Evolutionary conservation across 345 rosid genomes (phyloP).

Genomic region (Salix caprea): DNA sequence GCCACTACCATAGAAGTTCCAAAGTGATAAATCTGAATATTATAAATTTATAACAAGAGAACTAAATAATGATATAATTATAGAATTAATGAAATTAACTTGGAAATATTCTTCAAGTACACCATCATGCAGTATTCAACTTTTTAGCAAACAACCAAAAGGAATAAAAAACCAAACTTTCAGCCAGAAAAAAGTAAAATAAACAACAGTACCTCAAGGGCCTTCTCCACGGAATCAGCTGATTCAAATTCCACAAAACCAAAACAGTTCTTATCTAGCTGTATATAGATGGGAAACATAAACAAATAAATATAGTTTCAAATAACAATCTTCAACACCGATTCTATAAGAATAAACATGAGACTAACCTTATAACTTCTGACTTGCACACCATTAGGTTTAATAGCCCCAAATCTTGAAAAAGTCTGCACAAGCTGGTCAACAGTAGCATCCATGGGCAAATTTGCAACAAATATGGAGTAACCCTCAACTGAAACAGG

Average conservation of each 20-base stretch:
- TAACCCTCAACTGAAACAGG: slow-evolving; percentile 42
- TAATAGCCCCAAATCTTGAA: slow-evolving; percentile 49
- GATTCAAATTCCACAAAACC: slow-evolving; percentile 83
- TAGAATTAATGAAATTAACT: not conserved
- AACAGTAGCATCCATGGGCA: slow-evolving; percentile 53
- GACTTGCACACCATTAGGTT: slow-evolving; percentile 54
- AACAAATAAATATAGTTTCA: not conserved
- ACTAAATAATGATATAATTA: not conserved
- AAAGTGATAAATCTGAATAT: not conserved
- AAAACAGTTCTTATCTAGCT: slow-evolving; percentile 54
- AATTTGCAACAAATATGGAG: slow-evolving; percentile 60
- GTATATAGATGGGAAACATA: slow-evolving; percentile 5
- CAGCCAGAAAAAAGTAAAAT: no score
- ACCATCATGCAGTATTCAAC: not conserved
- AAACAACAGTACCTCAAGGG: slow-evolving; percentile 46
- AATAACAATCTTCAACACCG: not conserved
- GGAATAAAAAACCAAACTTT: not conserved
- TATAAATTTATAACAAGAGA: not conserved
- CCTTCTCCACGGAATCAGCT: slow-evolving; percentile 54
- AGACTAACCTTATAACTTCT: slow-evolving; percentile 54
- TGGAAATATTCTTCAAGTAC: not conserved
- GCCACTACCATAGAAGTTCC: not conserved
- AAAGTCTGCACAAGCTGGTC: slow-evolving; percentile 40
- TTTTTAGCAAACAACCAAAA: not conserved
- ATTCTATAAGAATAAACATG: not conserved